Percentiles rank a stretch among this genome's conserved stretches.
These are phyloP conservation scores for Patellifolia procumbens DNA, from an alignment of 179 eudicot genomes.

Conservation along the genomic window DNA sequence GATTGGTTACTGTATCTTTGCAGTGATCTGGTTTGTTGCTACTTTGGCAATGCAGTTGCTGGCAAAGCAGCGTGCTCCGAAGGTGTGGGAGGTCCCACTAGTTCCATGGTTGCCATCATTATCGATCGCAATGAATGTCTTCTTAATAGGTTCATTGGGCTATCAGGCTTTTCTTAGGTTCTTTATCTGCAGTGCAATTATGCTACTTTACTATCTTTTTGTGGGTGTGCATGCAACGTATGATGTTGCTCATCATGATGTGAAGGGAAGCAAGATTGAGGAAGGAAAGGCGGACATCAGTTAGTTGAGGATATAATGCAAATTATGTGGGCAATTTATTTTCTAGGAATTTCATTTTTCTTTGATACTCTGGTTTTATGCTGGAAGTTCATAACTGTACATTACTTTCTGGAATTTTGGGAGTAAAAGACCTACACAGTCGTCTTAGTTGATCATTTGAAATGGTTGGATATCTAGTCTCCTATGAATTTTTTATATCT, in stretches of 20 bases:
- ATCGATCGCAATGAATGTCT: conserved; percentile 70
- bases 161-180: conserved; percentile 66
- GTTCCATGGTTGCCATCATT: conserved; percentile 77
- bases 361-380: not conserved
- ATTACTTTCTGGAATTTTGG: no score
- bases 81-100: conserved; percentile 88
- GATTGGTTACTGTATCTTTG: conserved; percentile 53
- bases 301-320: conserved; percentile 15
- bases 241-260: conserved; percentile 63
- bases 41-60: conserved; percentile 59
- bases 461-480: not conserved
- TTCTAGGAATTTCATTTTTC: not conserved
- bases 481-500: not conserved
- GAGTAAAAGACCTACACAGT: no score
- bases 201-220: conserved; percentile 79
- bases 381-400: no score
- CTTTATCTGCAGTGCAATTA: conserved; percentile 70
- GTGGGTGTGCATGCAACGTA: conserved; percentile 95
- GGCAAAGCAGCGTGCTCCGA: conserved; percentile 60
- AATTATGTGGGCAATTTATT: not conserved
- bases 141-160: conserved; percentile 85
- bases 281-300: conserved; percentile 22
- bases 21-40: conserved; percentile 58
- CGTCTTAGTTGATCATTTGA: not conserved
- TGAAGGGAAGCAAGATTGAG: conserved; percentile 22